These are phyloP conservation scores for Ambispora gerdemannii DNA, from an alignment of 192 early-diverging fungal genomes.

Conservation along the genomic window DNA sequence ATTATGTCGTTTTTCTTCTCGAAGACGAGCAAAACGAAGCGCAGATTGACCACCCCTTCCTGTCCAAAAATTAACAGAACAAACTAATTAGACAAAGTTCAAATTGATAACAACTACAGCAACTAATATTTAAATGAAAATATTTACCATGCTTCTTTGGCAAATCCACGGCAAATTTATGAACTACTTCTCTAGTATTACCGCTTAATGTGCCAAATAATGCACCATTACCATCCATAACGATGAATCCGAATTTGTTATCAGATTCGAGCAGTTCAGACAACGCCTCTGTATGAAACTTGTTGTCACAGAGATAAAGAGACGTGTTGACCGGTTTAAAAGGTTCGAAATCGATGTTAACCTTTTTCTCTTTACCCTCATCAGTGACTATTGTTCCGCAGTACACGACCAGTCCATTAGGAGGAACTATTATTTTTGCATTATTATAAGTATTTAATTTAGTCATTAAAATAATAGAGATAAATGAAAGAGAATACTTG, in stretches of 20 bases:
- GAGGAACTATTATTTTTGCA: slow-evolving; percentile 67
- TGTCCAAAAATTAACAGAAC: not conserved
- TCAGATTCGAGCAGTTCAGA: slow-evolving; percentile 90
- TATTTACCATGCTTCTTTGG: slow-evolving; percentile 97
- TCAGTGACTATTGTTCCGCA: slow-evolving; percentile 97
- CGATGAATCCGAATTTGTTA: slow-evolving; percentile 95
- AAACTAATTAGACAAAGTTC: too few relatives aligned
- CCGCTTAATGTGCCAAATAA: slow-evolving; percentile 94
- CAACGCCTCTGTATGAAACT: slow-evolving; percentile 96
- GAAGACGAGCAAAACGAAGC: slow-evolving; percentile 97
- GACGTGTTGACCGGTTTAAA: slow-evolving; percentile 99
- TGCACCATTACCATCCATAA: slow-evolving; percentile 98
- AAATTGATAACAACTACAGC: too few relatives aligned
- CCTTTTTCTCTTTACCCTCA: slow-evolving; percentile 99
- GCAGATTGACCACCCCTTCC: slow-evolving; percentile 98
- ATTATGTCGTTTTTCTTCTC: slow-evolving; percentile 98
- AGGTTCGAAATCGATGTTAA: slow-evolving; percentile 98
- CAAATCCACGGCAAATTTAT: slow-evolving; percentile 93
- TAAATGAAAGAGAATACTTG: slow-evolving; percentile 24
- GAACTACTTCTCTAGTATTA: slow-evolving; percentile 89
- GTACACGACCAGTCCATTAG: slow-evolving; percentile 93
- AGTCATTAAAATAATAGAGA: too few relatives aligned
- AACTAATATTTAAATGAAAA: too few relatives aligned
- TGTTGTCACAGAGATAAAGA: slow-evolving; percentile 97
- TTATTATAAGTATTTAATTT: too few relatives aligned